Percentiles rank a stretch among this genome's conserved stretches.
These are phyloP conservation scores for Lignosus rhinocerotis DNA, from an alignment of 1,284 basidiomycete genomes.

Conservation along the genomic window DNA sequence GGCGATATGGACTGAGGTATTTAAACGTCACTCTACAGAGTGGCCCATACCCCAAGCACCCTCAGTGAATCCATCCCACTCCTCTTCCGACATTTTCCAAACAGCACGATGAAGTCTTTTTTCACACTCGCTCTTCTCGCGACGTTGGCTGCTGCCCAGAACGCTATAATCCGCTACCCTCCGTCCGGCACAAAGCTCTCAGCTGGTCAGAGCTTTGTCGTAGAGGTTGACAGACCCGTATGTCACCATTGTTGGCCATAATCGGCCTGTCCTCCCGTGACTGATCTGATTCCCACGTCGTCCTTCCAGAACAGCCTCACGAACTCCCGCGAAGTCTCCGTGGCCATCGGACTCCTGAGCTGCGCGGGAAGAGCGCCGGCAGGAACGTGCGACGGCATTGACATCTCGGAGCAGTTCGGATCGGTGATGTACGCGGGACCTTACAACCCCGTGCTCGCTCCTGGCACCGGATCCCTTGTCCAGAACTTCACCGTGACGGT, in stretches of 20 bases:
- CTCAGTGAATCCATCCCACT: not conserved
- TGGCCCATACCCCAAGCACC: not conserved
- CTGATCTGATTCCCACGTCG: not conserved
- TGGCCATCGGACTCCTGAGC: slow-evolving; percentile 41
- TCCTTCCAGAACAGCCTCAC: slow-evolving; percentile 37
- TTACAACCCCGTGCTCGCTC: slow-evolving; percentile 40
- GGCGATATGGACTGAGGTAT: not conserved
- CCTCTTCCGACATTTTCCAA: not conserved
- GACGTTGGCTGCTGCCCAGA: slow-evolving; percentile 9
- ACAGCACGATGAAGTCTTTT: not conserved
- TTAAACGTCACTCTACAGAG: not conserved
- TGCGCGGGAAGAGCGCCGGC: slow-evolving; percentile 29
- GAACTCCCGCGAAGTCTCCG: slow-evolving; percentile 40
- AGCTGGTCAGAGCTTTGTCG: slow-evolving; percentile 12
- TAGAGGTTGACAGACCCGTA: slow-evolving; percentile 16
- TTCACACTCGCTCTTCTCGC: slow-evolving; percentile 4
- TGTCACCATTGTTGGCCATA: not conserved
- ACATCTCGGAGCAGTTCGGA: slow-evolving; percentile 37
- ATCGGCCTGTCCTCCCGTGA: not conserved
- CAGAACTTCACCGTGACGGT: slow-evolving; percentile 25
- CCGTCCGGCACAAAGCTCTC: slow-evolving; percentile 7
- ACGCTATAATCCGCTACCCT: slow-evolving; percentile 11
- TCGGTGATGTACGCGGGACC: slow-evolving; percentile 45
- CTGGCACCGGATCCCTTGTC: not conserved
- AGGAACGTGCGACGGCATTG: slow-evolving; percentile 28